phyloP scores from a whole-genome alignment of 2,329 filamentous ascomycete species.

The Lasiodiplodia sp. region DNA sequence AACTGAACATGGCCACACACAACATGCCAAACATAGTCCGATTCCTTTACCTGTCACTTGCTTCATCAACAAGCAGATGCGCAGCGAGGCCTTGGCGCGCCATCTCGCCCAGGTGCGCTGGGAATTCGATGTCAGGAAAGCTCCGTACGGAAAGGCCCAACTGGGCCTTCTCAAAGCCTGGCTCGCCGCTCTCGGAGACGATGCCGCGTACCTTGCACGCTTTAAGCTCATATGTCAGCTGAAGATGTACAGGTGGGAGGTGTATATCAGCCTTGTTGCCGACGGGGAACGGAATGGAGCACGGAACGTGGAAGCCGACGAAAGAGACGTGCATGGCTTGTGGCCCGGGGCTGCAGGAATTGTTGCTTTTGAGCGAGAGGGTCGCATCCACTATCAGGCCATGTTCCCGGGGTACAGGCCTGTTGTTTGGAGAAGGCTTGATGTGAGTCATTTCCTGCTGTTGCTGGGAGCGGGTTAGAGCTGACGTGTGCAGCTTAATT shows the following conservation, averaged over 20 bases:
- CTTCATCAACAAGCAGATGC: slow-evolving; percentile 3
- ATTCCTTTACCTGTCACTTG: neutral
- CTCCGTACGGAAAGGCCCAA: slow-evolving; percentile 2
- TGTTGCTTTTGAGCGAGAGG: neutral
- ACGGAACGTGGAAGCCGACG: neutral
- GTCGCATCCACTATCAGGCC: neutral
- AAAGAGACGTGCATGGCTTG: neutral
- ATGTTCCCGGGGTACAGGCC: slow-evolving; percentile 7
- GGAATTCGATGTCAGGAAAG: slow-evolving; percentile 6
- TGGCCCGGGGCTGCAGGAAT: slow-evolving; percentile 3
- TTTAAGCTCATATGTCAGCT: neutral
- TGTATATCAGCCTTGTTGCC: slow-evolving; percentile 5
- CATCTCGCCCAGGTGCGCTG: neutral
- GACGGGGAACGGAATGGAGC: neutral
- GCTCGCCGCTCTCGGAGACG: neutral
- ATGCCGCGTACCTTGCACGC: slow-evolving; percentile 1
- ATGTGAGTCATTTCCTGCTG: neutral
- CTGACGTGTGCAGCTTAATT: neutral
- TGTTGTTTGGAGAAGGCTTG: neutral
- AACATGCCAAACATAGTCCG: neutral
- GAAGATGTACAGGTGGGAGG: slow-evolving; percentile 1
- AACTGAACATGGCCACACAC: neutral
- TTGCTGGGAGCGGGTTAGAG: neutral
- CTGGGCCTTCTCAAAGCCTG: neutral
- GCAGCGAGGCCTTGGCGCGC: neutral